Base-by-base conservation (phyloP, 495 filamentous ascomycete species). In the Penicillium silybi region DNA sequence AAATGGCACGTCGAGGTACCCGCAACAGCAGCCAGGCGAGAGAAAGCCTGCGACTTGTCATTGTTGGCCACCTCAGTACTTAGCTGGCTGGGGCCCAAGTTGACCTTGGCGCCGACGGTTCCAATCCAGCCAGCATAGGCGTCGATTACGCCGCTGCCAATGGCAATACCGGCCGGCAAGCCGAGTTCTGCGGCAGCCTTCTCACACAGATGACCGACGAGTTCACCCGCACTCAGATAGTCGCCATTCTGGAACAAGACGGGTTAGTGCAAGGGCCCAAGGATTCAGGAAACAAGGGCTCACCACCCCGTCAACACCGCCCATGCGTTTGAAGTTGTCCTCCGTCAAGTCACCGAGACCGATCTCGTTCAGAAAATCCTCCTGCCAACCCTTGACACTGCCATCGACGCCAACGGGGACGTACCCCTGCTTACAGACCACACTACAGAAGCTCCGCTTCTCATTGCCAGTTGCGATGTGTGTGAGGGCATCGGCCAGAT, bases 41-140 rank as follows among this genome's bases (percentile, higher is more conserved):
- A 88, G 63, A 95, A 98, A n/a, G 90, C 92, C 69, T 97, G 92
- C 1, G 85, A 79, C 22, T 87, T 81, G 64, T 95, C 89, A 69
- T 91, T 92, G 49, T 85, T 80, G 2, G 86, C 71, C 3, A 73
- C 73, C 35, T 76, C 76, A 10, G 75, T 67, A 59, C 80, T 82
- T 8, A 91, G 69, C 18, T 84, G 74, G n/a, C 81, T 77, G 23
- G 74, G 68, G 37, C 70, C 73, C 9, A 95, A 75, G 38, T 86
- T 72, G 52, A 96, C 89, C 67, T 96, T 96, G 13, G 93, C 90
- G 45, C 93, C 92, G n/a, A 98, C 93, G 3, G 92, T 97, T 34
- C 93, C 93, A 52, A 98, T 89, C 93, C 93, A 98, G 20, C 93
- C 93, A 16, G 93, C 93, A 67, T 98, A 98, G 5, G 93, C 92